A percentile compares a stretch with the other conserved stretches of the same genome.
Conservation (phyloP, 257 asterid genomes). For the Solanum chilense region DNA sequence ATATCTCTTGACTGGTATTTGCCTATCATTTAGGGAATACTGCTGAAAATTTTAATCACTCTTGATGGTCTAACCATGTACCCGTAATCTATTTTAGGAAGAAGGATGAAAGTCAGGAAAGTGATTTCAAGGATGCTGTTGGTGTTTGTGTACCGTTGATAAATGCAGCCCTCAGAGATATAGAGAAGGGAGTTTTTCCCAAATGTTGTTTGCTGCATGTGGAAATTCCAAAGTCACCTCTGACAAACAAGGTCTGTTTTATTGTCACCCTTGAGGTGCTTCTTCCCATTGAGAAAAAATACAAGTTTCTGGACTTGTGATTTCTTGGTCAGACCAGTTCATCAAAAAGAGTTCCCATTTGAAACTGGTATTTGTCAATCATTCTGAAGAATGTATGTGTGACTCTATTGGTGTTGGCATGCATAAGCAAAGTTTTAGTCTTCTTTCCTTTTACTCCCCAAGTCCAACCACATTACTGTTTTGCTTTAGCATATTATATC, state of each 20-base stretch:
- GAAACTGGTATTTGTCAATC: not conserved
- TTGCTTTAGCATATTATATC: not conserved
- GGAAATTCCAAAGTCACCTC: conserved; percentile 79
- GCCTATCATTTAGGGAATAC: not conserved
- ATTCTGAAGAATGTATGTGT: not conserved
- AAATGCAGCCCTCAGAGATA: conserved; percentile 63
- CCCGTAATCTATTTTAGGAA: conserved; percentile 39
- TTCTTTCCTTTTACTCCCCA: not conserved
- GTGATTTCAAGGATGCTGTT: conserved; percentile 88
- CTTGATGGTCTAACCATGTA: not conserved
- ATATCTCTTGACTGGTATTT: conserved; percentile 85
- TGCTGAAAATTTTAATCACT: not conserved
- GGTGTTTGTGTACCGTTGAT: conserved; percentile 67
- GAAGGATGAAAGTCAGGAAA: conserved; percentile 66
- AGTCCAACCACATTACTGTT: not conserved
- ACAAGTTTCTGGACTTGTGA: not conserved
- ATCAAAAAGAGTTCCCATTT: not conserved
- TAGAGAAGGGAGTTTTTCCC: conserved; percentile 75
- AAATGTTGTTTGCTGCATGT: conserved; percentile 57
- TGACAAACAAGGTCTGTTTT: conserved; percentile 59
- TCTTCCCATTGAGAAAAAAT: not conserved
- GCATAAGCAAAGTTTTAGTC: not conserved
- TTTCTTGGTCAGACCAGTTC: not conserved
- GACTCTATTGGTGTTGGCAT: not conserved
- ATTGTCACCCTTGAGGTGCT: not conserved